Base-by-base conservation (phyloP, 306 rosid species). In the Abrus pulchellus region DNA sequence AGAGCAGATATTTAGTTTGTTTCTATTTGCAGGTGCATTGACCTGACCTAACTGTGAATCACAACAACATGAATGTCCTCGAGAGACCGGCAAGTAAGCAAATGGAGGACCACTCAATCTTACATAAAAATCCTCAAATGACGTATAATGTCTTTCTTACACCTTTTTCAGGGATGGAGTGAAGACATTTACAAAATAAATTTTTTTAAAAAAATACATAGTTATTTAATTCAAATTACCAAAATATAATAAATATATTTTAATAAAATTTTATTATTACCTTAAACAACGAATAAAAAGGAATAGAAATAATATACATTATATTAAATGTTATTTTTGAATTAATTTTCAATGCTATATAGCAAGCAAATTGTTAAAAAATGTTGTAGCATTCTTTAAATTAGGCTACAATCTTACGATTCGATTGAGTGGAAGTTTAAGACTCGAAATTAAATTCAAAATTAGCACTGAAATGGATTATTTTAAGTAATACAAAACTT, bases 71-170 rank as follows among this genome's bases (percentile, higher is more conserved):
- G 34, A 1, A 6, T 66, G 53, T 11, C 34, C 9, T 66, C 41
- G 72, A 7, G 32, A 40, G 72, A 41, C 72, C 33, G 72, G 52
- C 72, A 66, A 7, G 53, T n/a, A 66, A 66, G 7, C 53, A 14
- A 43, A 7, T 7, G 49, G 52, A 66, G 32, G 13, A 66, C 49
- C 53, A 66, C 34, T 14, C 6, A 14, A 7, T 14, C 34, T 41
- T 40, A 40, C 48, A n/a, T 0, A 28, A 57, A 8, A 8, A 8
- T 8, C 13, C 3, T 7, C 12, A 48, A 48, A 48, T 8, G 3
- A 38, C 0, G 20, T 20, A 20, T 20, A 20, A 20, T 20, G 20
- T 20, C 20, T 20, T 20, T 20, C 20, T 20, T 20, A 0, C 20
- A 20, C 20, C 20, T 20, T 20, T 20, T 20, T 20, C 20, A 20